Evolutionary conservation across 192 early-diverging fungal genomes (phyloP).

Genomic region (Coemansia brasiliensis): DNA sequence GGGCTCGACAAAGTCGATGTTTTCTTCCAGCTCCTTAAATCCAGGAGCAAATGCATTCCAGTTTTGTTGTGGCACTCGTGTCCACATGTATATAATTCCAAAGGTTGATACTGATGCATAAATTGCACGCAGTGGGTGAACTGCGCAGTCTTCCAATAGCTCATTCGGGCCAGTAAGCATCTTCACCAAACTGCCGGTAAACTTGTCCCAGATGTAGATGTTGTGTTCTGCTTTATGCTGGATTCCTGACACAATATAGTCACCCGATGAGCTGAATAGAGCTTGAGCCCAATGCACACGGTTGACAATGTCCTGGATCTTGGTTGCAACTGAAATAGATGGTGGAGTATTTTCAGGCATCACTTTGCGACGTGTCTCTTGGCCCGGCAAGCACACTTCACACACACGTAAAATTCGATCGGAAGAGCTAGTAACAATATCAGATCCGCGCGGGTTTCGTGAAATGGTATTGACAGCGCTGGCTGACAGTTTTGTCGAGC

Average conservation of each 20-base stretch:
- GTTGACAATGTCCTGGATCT: slow-evolving; percentile 91
- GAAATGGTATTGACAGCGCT: slow-evolving; percentile 38
- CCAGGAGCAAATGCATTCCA: slow-evolving; percentile 95
- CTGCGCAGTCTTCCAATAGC: slow-evolving; percentile 71
- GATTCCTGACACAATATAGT: slow-evolving; percentile 84
- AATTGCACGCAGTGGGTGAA: slow-evolving; percentile 85
- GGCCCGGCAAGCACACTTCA: slow-evolving; percentile 35
- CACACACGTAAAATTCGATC: slow-evolving; percentile 81
- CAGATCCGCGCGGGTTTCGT: slow-evolving; percentile 50
- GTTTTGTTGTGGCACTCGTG: slow-evolving; percentile 69
- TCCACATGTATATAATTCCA: slow-evolving; percentile 90
- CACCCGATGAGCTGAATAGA: slow-evolving; percentile 83
- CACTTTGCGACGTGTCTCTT: slow-evolving; percentile 6
- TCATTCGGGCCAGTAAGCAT: slow-evolving; percentile 88
- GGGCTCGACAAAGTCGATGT: slow-evolving; percentile 88
- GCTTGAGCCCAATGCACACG: slow-evolving; percentile 86
- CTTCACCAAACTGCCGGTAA: slow-evolving; percentile 79
- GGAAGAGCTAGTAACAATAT: slow-evolving; percentile 76
- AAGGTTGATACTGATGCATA: slow-evolving; percentile 78
- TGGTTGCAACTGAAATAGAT: slow-evolving; percentile 53
- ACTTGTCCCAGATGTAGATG: slow-evolving; percentile 93
- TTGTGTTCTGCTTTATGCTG: slow-evolving; percentile 87
- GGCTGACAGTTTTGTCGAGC: slow-evolving; percentile 36
- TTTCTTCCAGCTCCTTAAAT: slow-evolving; percentile 91
- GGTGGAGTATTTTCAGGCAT: slow-evolving; percentile 14